Conservation (phyloP, 176 grass and related monocot genomes). For the Coix lacrymajobi region DNA sequence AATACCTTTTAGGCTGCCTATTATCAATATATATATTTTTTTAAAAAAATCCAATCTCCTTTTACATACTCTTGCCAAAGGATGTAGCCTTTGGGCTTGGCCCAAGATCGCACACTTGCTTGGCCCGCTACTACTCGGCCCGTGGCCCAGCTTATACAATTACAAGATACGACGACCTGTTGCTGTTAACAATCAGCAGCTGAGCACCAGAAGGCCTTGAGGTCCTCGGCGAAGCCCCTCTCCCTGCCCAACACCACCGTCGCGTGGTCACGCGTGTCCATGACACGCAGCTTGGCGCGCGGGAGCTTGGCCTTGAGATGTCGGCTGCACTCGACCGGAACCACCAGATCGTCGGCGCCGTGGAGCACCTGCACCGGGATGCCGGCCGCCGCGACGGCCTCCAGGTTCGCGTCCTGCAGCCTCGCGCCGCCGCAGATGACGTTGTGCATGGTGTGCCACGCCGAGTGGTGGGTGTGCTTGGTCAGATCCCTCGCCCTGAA, state of each 20-base stretch:
- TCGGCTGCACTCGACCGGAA: conserved; percentile 60
- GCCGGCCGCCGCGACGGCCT: conserved; percentile 39
- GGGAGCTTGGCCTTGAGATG: conserved; percentile 48
- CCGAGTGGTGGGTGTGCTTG: conserved; percentile 87
- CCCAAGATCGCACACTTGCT: too few relatives aligned
- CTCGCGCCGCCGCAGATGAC: conserved; percentile 66
- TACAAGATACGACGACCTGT: too few relatives aligned
- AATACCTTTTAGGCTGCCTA: too few relatives aligned
- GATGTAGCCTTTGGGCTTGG: too few relatives aligned
- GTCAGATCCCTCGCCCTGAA: conserved; percentile 53
- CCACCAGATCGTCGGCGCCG: conserved; percentile 57
- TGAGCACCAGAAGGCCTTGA: conserved; percentile 46
- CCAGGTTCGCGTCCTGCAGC: conserved; percentile 51
- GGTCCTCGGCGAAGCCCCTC: conserved; percentile 38
- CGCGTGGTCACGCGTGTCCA: conserved; percentile 44
- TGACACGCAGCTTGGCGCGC: conserved; percentile 31
- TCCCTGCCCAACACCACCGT: conserved; percentile 50
- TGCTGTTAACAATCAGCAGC: too few relatives aligned
- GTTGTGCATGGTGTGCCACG: conserved; percentile 98
- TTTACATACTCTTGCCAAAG: too few relatives aligned
- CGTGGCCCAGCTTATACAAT: too few relatives aligned
- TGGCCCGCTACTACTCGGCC: too few relatives aligned
- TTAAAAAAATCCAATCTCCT: too few relatives aligned
- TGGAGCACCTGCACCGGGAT: conserved; percentile 60
- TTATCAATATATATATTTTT: too few relatives aligned